Base-by-base conservation (phyloP, 1,284 basidiomycete species). In the Ceratobasidium sp. region DNA sequence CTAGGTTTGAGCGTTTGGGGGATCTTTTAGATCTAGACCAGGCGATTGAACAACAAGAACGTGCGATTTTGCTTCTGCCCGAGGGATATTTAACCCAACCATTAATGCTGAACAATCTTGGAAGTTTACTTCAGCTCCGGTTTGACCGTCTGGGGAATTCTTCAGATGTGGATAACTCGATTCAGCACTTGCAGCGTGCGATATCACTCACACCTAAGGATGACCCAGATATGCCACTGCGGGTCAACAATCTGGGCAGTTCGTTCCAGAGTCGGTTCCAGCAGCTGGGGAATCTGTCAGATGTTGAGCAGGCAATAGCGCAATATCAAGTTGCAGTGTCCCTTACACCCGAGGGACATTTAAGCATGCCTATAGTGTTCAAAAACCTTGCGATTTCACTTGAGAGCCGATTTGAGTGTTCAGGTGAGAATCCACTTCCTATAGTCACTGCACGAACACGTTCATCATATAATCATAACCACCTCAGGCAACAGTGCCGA, bases 81-180 rank as follows among this genome's bases (percentile, higher is more conserved):
- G 7, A 22, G 1, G 24, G 15, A 14, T 15, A 56, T 24, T 17
- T 33, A 41, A 22, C 4, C 29, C 36, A 7, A 24, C 57, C 17
- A 19, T 36, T n/a, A 24, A 27, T 56, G 11, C 27, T 56, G 8
- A 69, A 54, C 22, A 53, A 41, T 36, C 53, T 69, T n/a, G 66
- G 47, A 14, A 29, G 29, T n/a, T 47, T 11, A 7, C 45, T 66
- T 47, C 29, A 8, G 19, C 15, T 7, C 14, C 50, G 44, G 7
- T 53, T 24, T 50, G 11, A 53, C 19, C 44, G 27, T 6, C 8
- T 14, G 9, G n/a, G 48, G 2, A 7, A 11, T 15, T 11, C 19
- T 14, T 50, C 64, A n/a, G 64, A 66, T 31, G 11, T 66, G 6
- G 31, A 48, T 14, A 24, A 53, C 6, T 45, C 64, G 14, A 66